Evolutionary conservation across 2,329 filamentous ascomycete genomes (phyloP).

Genomic region (Furcasterigmium sp.): DNA sequence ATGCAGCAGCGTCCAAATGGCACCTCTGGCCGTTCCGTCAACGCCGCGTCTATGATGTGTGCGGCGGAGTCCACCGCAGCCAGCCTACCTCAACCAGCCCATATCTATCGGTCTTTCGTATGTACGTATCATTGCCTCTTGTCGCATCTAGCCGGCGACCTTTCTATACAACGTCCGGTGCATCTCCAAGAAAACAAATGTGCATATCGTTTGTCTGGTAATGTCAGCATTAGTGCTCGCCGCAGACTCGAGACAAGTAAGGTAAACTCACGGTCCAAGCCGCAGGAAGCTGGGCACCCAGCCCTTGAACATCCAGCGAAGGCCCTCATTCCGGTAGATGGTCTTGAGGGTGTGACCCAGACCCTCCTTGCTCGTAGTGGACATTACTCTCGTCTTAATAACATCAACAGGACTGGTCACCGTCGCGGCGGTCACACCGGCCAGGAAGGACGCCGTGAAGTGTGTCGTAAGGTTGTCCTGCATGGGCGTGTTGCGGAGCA

Average conservation of each 20-base stretch:
- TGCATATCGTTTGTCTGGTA: slow-evolving; percentile 72
- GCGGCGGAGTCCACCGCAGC: neutral
- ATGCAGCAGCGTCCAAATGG: neutral
- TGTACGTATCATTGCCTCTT: neutral
- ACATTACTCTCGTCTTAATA: slow-evolving; percentile 86
- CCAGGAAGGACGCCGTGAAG: slow-evolving; percentile 71
- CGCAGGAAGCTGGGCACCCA: slow-evolving; percentile 75
- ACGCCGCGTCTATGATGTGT: slow-evolving; percentile 4
- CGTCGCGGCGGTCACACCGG: slow-evolving; percentile 78
- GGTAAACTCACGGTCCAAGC: slow-evolving; percentile 53
- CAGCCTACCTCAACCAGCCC: neutral
- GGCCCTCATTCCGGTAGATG: slow-evolving; percentile 65
- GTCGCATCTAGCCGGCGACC: slow-evolving; percentile 28
- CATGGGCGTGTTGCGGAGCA: slow-evolving; percentile 63
- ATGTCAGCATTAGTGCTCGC: neutral
- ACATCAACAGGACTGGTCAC: slow-evolving; percentile 83
- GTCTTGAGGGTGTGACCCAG: slow-evolving; percentile 58
- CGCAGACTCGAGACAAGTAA: neutral
- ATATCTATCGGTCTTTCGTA: neutral
- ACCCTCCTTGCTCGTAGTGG: slow-evolving; percentile 46
- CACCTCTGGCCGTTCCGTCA: neutral
- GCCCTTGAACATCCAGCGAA: slow-evolving; percentile 82
- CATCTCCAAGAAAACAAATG: slow-evolving; percentile 80
- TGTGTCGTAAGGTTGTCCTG: slow-evolving; percentile 70
- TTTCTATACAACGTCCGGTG: slow-evolving; percentile 73